Conservation (phyloP, 192 early-diverging fungal species). For the Entomortierella beljakovae region DNA sequence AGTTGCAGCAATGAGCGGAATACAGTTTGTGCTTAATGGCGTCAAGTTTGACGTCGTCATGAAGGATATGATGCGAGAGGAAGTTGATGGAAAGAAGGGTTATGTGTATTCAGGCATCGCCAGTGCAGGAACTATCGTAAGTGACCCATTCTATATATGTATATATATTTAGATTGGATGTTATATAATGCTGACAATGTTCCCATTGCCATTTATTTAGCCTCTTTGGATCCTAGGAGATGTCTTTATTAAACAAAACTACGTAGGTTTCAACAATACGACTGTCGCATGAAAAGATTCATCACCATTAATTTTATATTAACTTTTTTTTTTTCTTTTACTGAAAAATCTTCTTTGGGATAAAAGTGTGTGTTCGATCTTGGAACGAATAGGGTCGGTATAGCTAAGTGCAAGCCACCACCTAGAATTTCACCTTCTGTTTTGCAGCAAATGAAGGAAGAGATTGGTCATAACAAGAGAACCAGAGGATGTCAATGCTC, state of each 20-base stretch:
- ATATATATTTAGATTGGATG: not conserved
- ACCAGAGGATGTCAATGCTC: slow-evolving; percentile 1
- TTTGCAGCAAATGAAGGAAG: slow-evolving; percentile 33
- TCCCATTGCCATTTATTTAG: not conserved
- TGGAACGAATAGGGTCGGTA: slow-evolving; percentile 36
- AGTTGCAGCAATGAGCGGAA: slow-evolving; percentile 14
- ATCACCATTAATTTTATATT: not conserved
- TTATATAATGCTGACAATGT: not conserved
- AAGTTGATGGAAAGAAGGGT: slow-evolving; percentile 24
- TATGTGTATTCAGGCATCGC: slow-evolving; percentile 47
- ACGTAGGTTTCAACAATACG: slow-evolving; percentile 8
- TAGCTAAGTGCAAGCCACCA: slow-evolving; percentile 45
- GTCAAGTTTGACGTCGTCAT: slow-evolving; percentile 50
- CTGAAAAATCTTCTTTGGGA: not conserved
- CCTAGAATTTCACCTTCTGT: slow-evolving; percentile 3
- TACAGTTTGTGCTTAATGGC: slow-evolving; percentile 27
- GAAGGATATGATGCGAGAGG: slow-evolving; percentile 49
- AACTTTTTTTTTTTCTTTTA: slow-evolving; percentile 1
- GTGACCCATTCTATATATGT: not conserved
- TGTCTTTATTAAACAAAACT: slow-evolving; percentile 63
- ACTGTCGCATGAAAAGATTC: too few species aligned
- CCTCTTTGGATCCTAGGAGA: slow-evolving; percentile 58
- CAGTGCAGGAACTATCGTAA: slow-evolving; percentile 32
- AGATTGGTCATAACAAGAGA: slow-evolving; percentile 9
- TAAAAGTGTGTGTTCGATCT: slow-evolving; percentile 44